Conservation (phyloP, 805 yeast species). For the Ogataea trehalophila region DNA sequence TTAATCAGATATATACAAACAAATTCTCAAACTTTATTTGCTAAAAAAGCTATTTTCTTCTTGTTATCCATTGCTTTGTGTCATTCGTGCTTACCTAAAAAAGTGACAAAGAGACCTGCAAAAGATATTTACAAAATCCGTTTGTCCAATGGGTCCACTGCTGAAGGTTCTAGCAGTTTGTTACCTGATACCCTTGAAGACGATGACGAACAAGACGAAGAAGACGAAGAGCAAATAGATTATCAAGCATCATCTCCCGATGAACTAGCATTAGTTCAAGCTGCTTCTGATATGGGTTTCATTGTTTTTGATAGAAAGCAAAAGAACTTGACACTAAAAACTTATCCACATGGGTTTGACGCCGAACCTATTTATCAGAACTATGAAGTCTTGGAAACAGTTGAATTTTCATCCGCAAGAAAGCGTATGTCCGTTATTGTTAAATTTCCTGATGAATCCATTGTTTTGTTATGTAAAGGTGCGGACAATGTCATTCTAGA, state of each 20-base stretch:
- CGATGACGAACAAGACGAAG: conserved; percentile 14
- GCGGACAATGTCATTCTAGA: conserved; percentile 91
- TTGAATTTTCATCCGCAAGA: conserved; percentile 83
- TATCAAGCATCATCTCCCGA: conserved; percentile 97
- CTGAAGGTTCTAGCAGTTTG: conserved; percentile 8
- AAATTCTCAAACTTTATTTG: conserved; percentile 64
- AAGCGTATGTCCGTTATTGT: conserved; percentile 93
- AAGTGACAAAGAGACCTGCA: conserved; percentile 12
- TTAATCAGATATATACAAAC: conserved; percentile 65
- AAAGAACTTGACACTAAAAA: conserved; percentile 56
- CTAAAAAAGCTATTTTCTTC: conserved; percentile 74
- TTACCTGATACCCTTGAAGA: neutral
- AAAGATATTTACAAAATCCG: neutral
- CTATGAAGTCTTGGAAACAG: conserved; percentile 71
- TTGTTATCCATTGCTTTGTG: conserved; percentile 80
- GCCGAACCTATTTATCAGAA: conserved; percentile 56
- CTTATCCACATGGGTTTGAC: conserved; percentile 81
- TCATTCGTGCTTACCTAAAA: conserved; percentile 82
- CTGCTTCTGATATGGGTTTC: conserved; percentile 93
- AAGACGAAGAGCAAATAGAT: conserved; percentile 47
- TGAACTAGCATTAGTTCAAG: conserved; percentile 87
- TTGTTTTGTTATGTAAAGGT: conserved; percentile 85
- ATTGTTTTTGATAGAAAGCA: conserved; percentile 70
- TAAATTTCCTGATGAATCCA: conserved; percentile 66
- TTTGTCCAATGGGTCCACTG: conserved; percentile 18